Conservation (phyloP, 2,329 filamentous ascomycete species). For the Penicillium hesseltinei region DNA sequence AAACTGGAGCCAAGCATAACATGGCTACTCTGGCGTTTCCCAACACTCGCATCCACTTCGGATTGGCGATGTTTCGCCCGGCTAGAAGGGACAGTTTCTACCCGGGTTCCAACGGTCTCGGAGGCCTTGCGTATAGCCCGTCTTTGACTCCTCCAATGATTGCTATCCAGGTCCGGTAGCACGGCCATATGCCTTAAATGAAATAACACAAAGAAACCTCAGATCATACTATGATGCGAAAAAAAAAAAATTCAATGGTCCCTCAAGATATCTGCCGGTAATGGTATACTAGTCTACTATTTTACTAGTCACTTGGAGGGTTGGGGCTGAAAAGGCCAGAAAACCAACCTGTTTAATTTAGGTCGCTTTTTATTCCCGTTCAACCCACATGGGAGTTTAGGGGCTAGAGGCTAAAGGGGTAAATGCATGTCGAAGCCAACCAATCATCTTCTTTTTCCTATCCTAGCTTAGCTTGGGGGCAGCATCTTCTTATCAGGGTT, state of each 20-base stretch:
- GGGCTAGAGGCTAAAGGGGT: background rate
- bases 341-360: background rate
- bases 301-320: background rate
- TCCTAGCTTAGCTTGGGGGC: background rate
- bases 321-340: background rate
- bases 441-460: background rate
- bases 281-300: background rate
- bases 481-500: background rate
- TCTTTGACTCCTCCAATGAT: background rate
- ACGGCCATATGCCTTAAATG: background rate
- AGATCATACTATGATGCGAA: background rate
- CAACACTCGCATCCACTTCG: background rate
- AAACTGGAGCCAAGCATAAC: background rate
- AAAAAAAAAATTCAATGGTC: no score
- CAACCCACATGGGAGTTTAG: background rate
- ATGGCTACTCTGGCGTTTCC: background rate
- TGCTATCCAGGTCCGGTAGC: background rate
- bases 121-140: background rate
- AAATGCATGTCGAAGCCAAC: background rate
- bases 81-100: background rate
- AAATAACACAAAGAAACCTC: background rate
- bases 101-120: background rate
- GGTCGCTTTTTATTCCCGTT: background rate
- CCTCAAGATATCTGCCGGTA: background rate
- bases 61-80: conserved; percentile 4